Evolutionary conservation across 2,329 filamentous ascomycete species (phyloP), one percentile per base, ranked within the genome.

Genomic region (Xylariaceae sp.): DNA sequence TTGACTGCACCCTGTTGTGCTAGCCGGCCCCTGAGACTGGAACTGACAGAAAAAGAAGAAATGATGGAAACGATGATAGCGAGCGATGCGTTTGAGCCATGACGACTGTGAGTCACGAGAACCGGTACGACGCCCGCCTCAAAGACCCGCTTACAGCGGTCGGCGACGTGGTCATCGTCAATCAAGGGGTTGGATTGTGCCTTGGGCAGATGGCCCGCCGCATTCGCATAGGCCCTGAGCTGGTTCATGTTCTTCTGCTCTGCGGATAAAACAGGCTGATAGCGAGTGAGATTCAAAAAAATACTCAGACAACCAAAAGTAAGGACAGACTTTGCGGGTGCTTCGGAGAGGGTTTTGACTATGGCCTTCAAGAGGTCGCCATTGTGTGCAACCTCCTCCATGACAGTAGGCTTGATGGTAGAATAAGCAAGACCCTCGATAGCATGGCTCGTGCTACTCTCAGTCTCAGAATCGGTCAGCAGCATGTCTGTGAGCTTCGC

Each of bases 1-100:
- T 89, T 94, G 15, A 97, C 84, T 1, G 90, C 91, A n/a, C 94
- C 94, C 78, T 97, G 92, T 70, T 97, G 94, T 2, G 92, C 90
- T 64, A 99, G 85, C 53, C 84, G 81, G 0, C 91, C 89, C 9
- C 94, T 86, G 58, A 91, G 80, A 57, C 85, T 85, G 45, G 86
- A 80, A n/a, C 86, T 87, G 67, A 87, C 86, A 15, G 91, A 87
- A 3, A 99, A 78, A 0, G 90, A 85, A 62, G 90, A 83, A 39
- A 97, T 77, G 62, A 96, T 92, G 51, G 86, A 85, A 55, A 90
- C 82, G 56, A 88, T 87, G 34, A 96, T 84, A 13, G 84, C 80
- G 7, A 93, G 79, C 4, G 89, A 88, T 10, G 86, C 84, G 1
- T 82, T 76, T 0, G 90, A 92, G 47, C 87, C 84, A 62, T 84